Base-by-base conservation (phyloP, 495 filamentous ascomycete species). In the Chlorociboria aeruginascens region DNA sequence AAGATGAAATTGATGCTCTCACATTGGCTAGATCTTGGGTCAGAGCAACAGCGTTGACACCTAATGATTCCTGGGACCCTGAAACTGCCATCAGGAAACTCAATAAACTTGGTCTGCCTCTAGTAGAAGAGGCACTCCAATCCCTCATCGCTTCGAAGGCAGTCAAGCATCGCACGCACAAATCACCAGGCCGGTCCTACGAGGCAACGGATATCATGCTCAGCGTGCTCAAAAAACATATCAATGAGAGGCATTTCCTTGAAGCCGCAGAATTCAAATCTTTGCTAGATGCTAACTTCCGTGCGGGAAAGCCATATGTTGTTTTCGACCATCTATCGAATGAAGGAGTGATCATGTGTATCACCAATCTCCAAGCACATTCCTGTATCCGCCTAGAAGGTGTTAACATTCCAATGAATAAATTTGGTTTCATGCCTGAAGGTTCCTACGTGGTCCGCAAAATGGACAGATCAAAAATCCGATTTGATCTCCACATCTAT, bases 371-470 rank as follows among this genome's bases (percentile, higher is more conserved):
- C 20, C 65, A 81, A 32, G 78, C 81, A 0, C 48, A 70, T 25
- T 72, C 77, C 0, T 69, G 73, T 13, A 61, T 93, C 32, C 67
- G 59, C n/a, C 45, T 85, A 8, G 57, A 69, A 4, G 69, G 78
- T 0, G 61, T 68, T 3, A 71, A 83, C 45, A 68, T 79, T 3
- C 83, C 82, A 0, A 65, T 75, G 41, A 76, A 84, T 48, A 78
- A 79, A 47, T 86, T 81, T 63, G 89, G 89, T 25, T 75, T 89
- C 11, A 69, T 61, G 29, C 78, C 85, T 40, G 79, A 78, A 3
- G 73, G 78, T 32, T 71, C 66, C 46, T 93, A 95, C 59, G 70
- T 82, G 46, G 83, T 81, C 0, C 66, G 79, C 14, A 70, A 76
- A 43, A 84, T 88, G 60, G 78, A 86, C 41, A 86, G 81, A 50